Evolutionary conservation across 2,329 filamentous ascomycete species (phyloP).

Genomic region (Claviceps quebecensis): DNA sequence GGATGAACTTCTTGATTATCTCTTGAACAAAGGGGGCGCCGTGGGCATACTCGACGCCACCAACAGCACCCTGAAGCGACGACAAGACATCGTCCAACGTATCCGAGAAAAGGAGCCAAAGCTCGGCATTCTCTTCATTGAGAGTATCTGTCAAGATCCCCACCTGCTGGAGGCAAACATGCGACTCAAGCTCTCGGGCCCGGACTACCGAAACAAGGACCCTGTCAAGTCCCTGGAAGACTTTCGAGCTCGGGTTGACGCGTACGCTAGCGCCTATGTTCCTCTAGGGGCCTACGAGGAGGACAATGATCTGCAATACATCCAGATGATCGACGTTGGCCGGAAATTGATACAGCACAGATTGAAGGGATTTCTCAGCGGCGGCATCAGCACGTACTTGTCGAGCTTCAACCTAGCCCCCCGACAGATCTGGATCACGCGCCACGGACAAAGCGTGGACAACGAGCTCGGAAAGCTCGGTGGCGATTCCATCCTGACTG

Average conservation of each 20-base stretch:
- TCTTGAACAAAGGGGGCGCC: conserved; percentile 67
- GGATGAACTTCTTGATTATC: conserved; percentile 82
- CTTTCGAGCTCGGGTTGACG: conserved; percentile 81
- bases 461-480: conserved; percentile 82
- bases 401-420: conserved; percentile 95
- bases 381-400: conserved; percentile 85
- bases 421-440: conserved; percentile 93
- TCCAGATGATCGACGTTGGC: conserved; percentile 95
- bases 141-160: conserved; percentile 81
- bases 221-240: conserved; percentile 71
- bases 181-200: conserved; percentile 88
- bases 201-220: conserved; percentile 92
- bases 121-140: conserved; percentile 85
- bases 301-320: conserved; percentile 79
- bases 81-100: conserved; percentile 69
- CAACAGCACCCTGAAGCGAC: conserved; percentile 81
- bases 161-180: conserved; percentile 87
- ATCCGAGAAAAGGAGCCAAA: conserved; percentile 74
- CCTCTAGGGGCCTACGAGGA: conserved; percentile 87
- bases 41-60: conserved; percentile 95
- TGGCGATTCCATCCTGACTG: conserved; percentile 73
- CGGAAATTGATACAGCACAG: conserved; percentile 86
- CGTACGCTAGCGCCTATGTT: conserved; percentile 90
- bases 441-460: conserved; percentile 83
- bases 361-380: conserved; percentile 80